Evolutionary conservation across 1,284 basidiomycete genomes (phyloP), one percentile per base, ranked within the genome.

Genomic region (Ustilago cynodontis): DNA sequence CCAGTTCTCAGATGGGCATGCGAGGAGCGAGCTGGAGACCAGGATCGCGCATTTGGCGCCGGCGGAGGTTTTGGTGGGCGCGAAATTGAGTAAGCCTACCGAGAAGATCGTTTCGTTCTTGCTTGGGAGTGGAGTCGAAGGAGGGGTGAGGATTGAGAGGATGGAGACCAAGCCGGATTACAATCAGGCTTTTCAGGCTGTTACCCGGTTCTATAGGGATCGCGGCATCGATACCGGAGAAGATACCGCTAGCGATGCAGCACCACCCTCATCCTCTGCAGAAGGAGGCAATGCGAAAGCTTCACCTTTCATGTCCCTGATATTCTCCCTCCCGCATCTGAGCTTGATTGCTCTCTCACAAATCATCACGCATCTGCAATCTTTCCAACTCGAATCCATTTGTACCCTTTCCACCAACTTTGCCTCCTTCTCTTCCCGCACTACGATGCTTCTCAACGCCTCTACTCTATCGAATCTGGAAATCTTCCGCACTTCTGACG

Each of bases 401-500:
- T 82, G 82, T 59, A 71, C 64, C 10, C 64, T 71, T 9, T 57
- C 71, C 8, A 72, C 41, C 92, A 80, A 93, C 80, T 97, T 85
- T 56, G 63, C 66, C 2, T 82, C 88, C 79, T 98, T 98, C 82
- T 89, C 92, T 1, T 72, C 73, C 8, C 89, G 90, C 50, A 90
- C 91, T 0, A 92, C 94, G 75, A 97, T 98, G 95, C 89, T 95
- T 16, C 88, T 99, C 53, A 93, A 92, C 64, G 91, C 91, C 43
- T 95, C 94, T 82, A 97, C 96, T 0, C 87, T 98, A 16, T 89
- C 89, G 29, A 98, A 98, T 82, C 88, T 98, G 87, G 68, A 79
- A 31, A 73, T 79, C 35, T 65, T 81, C 56, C 65, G 56, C 14
- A 58, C 62, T 7, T 71, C 94, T 79, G 94, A 94, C 83, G 90